Conservation (phyloP, 2,329 filamentous ascomycete species). For the Penicillium sp. region DNA sequence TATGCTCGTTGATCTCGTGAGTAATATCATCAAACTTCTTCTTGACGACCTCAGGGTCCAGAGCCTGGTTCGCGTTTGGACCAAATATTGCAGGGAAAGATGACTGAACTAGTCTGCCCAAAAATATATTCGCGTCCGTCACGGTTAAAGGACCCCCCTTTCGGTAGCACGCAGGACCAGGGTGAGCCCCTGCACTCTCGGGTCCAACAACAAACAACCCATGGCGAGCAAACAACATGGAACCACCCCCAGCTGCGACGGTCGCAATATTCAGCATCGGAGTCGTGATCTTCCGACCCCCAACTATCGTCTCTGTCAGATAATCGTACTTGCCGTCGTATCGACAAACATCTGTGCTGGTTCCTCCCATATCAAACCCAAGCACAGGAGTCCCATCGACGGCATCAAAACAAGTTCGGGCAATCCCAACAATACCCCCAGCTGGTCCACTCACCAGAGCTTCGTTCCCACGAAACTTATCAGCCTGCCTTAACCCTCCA, state of each 20-base stretch:
- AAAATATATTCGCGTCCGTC: slow-evolving; percentile 86
- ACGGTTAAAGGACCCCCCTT: slow-evolving; percentile 89
- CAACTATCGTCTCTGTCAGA: slow-evolving; percentile 89
- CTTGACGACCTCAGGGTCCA: slow-evolving; percentile 75
- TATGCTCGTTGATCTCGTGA: slow-evolving; percentile 74
- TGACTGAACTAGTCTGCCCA: slow-evolving; percentile 81
- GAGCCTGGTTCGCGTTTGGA: slow-evolving; percentile 43
- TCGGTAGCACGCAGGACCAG: slow-evolving; percentile 87
- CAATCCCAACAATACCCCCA: slow-evolving; percentile 90
- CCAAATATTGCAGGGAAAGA: slow-evolving; percentile 74
- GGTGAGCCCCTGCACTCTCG: slow-evolving; percentile 86
- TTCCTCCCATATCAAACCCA: slow-evolving; percentile 91
- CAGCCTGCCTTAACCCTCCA: slow-evolving; percentile 52
- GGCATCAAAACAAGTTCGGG: slow-evolving; percentile 81
- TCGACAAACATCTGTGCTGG: slow-evolving; percentile 82
- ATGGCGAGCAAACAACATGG: slow-evolving; percentile 77
- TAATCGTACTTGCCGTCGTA: slow-evolving; percentile 88
- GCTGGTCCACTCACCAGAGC: slow-evolving; percentile 57
- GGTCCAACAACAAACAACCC: slow-evolving; percentile 89
- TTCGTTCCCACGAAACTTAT: too few species aligned
- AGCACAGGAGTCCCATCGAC: slow-evolving; percentile 79
- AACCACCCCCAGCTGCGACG: slow-evolving; percentile 80
- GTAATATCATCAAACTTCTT: slow-evolving; percentile 75
- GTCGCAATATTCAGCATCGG: slow-evolving; percentile 94
- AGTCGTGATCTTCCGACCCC: slow-evolving; percentile 88